Evolutionary conservation across 2,329 filamentous ascomycete species (phyloP), one percentile per base, ranked within the genome.

Genomic region (Aureobasidium sp.): DNA sequence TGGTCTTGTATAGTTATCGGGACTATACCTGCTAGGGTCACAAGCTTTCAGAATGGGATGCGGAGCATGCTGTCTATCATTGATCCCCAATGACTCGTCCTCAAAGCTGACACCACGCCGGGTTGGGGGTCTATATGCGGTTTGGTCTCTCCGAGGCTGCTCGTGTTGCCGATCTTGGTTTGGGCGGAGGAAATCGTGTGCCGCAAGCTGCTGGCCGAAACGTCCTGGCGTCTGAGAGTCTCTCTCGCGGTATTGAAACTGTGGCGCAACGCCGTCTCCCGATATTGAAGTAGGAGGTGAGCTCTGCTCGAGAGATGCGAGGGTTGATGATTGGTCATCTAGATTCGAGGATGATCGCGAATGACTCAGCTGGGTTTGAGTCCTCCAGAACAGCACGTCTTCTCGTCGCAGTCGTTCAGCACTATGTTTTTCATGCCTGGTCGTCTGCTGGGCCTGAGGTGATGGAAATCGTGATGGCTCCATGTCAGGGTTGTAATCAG

Each of bases 361-460:
- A 10, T 39, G 32, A 17, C 42, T 58, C 3, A 58, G 55, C 5
- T 58, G 55, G 6, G 55, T 23, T 13, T 58, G 41, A n/a, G 55
- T 48, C 15, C 55, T 29, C 55, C 55, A 58, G 23, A 58, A 58
- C 7, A 58, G 12, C 13, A 58, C 46, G 15, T 58, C 55, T 58
- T 58, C 55, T 39, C 55, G 29, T n/a, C 55, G 39, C 17, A 46
- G n/a, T 17, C 41, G 26, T 15, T 46, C 32, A 3, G 20, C 32
- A 37, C 13, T 58, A 2, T 39, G 42, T 3, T 37, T 58, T 15
- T 6, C 20, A 4, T 48, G 41, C 3, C 15, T 57, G 5, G 41
- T 9, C 5, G 39, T 32, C 9, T 42, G 53, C 23, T 57, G 39
- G 13, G 32, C 3, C n/a, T 46, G 29, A 2, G 41, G 32, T 9